These are phyloP conservation scores for Candida sp. DNA, from an alignment of 1,139 yeast genomes.

Conservation along the genomic window DNA sequence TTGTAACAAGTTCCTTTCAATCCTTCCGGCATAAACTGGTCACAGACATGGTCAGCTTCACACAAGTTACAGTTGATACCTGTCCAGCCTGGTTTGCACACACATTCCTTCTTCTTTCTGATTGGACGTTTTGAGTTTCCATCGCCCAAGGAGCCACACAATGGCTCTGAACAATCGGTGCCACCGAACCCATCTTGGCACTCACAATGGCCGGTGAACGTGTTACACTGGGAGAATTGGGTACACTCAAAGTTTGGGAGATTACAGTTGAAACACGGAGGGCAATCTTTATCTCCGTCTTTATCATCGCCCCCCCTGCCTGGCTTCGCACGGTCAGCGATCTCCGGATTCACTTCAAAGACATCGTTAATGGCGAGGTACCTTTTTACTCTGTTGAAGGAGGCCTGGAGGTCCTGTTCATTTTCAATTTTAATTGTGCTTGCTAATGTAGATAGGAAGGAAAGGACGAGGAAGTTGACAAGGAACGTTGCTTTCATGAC, in stretches of 20 bases:
- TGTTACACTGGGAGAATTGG: constrained; percentile 87
- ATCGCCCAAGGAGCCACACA: constrained; percentile 81
- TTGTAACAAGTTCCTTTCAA: constrained; percentile 88
- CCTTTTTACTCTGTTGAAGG: constrained; percentile 30
- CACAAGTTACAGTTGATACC: constrained; percentile 96
- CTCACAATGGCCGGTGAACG: constrained; percentile 89
- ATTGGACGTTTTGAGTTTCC: constrained; percentile 70
- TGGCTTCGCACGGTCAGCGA: not conserved
- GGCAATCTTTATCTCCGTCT: constrained; percentile 52
- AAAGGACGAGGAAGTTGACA: constrained; percentile 2
- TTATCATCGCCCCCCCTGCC: constrained; percentile 13
- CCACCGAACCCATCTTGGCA: constrained; percentile 96
- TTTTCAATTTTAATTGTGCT: constrained; percentile 14
- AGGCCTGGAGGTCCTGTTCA: constrained; percentile 16
- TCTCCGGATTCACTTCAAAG: constrained; percentile 22
- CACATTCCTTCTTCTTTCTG: constrained; percentile 57
- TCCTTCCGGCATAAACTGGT: constrained; percentile 87
- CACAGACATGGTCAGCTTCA: constrained; percentile 72
- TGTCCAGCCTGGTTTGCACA: constrained; percentile 85
- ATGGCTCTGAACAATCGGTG: constrained; percentile 85
- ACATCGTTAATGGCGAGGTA: constrained; percentile 30
- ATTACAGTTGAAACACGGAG: constrained; percentile 94
- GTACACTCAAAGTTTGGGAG: constrained; percentile 89
- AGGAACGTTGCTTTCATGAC: constrained; percentile 1
- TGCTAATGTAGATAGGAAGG: constrained; percentile 1